Evolutionary conservation across 495 filamentous ascomycete genomes (phyloP).

Genomic region (Aspergillus asperescens): DNA sequence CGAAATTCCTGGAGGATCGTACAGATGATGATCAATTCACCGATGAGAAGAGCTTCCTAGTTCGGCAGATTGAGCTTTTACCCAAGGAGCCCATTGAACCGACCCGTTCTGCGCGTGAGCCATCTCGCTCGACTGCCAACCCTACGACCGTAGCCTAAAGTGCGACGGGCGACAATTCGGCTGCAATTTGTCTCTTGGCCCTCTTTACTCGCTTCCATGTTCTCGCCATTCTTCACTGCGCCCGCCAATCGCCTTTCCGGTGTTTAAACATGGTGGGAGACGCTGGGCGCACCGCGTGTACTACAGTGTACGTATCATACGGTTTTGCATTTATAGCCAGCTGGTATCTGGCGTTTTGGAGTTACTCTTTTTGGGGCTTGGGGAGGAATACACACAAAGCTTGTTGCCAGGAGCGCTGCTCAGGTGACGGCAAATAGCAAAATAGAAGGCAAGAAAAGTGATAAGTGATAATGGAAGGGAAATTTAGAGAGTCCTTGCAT

Average conservation of each 20-base stretch:
- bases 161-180: neutral
- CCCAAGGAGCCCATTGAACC: slow-evolving; percentile 60
- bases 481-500: slow-evolving; percentile 15
- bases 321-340: slow-evolving; percentile 24
- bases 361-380: slow-evolving; percentile 17
- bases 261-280: slow-evolving; percentile 9
- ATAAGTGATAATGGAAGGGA: slow-evolving; percentile 4
- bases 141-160: slow-evolving; percentile 31
- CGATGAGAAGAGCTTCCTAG: slow-evolving; percentile 93
- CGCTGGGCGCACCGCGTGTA: slow-evolving; percentile 19
- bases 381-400: neutral
- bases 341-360: slow-evolving; percentile 20
- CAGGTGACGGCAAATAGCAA: neutral
- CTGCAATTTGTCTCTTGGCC: neutral
- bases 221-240: too few relatives aligned
- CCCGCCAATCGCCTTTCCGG: slow-evolving; percentile 3
- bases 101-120: slow-evolving; percentile 27
- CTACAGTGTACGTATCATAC: slow-evolving; percentile 7
- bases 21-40: slow-evolving; percentile 98
- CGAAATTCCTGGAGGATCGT: slow-evolving; percentile 86
- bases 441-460: neutral
- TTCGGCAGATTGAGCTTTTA: slow-evolving; percentile 85
- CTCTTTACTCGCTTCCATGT: neutral
- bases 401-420: slow-evolving; percentile 5
- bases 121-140: slow-evolving; percentile 32